Conservation (phyloP, 129 eudicot species). For the Centrapalus pauciflorus region DNA sequence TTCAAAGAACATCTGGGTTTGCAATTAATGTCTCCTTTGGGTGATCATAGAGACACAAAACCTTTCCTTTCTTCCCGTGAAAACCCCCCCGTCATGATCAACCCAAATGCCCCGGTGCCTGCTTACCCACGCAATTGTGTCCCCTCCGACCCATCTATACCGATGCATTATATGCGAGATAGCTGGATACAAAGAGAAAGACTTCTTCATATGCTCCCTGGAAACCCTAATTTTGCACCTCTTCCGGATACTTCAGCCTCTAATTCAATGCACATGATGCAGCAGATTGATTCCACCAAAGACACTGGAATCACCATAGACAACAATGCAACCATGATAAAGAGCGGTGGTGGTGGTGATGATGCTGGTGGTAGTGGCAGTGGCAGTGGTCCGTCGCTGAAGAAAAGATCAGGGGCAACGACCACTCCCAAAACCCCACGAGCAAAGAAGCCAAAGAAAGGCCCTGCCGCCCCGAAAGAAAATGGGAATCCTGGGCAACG, state of each 20-base stretch:
- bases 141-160: slow-evolving; percentile 42
- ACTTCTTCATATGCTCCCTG: slow-evolving; percentile 42
- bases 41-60: slow-evolving; percentile 47
- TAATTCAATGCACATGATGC: slow-evolving; percentile 56
- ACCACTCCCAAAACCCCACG: slow-evolving; percentile 39
- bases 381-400: slow-evolving; percentile 25
- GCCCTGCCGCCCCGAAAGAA: slow-evolving; percentile 48
- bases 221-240: slow-evolving; percentile 37
- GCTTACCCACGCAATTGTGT: slow-evolving; percentile 47
- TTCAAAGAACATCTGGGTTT: slow-evolving; percentile 50
- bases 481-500: slow-evolving; percentile 44
- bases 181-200: slow-evolving; percentile 57
- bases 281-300: slow-evolving; percentile 39
- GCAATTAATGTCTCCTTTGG: slow-evolving; percentile 57
- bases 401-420: slow-evolving; percentile 40
- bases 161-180: slow-evolving; percentile 56
- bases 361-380: neutral
- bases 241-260: slow-evolving; percentile 38
- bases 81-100: slow-evolving; percentile 33
- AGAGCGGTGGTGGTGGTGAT: slow-evolving; percentile 22
- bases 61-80: slow-evolving; percentile 52
- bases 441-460: slow-evolving; percentile 53
- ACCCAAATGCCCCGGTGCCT: slow-evolving; percentile 27
- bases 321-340: slow-evolving; percentile 24
- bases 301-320: slow-evolving; percentile 26